Evolutionary conservation across 2,329 filamentous ascomycete genomes (phyloP).

Genomic region (Exophiala phaeomuriformis): DNA sequence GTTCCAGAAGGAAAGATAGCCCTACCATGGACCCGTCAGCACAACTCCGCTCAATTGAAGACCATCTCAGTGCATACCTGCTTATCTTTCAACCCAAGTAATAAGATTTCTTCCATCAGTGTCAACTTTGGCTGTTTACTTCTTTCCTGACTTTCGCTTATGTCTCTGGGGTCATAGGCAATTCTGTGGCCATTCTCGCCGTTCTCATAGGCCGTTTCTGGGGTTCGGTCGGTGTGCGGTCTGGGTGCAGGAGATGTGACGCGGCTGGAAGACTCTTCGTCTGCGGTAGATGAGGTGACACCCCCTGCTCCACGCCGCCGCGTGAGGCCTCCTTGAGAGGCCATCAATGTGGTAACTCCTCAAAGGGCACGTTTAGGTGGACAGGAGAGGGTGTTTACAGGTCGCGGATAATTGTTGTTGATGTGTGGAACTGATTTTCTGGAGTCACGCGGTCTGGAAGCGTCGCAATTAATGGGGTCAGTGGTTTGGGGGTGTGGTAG

Average conservation of each 20-base stretch:
- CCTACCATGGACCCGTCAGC: slow-evolving; percentile 46
- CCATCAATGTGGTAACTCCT: slow-evolving; percentile 40
- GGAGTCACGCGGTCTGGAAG: neutral
- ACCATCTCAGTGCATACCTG: slow-evolving; percentile 56
- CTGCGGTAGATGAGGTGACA: slow-evolving; percentile 40
- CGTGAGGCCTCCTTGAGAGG: slow-evolving; percentile 63
- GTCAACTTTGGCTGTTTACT: slow-evolving; percentile 98
- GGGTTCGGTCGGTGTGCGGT: slow-evolving; percentile 49
- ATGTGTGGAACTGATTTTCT: slow-evolving; percentile 10
- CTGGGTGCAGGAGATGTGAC: slow-evolving; percentile 58
- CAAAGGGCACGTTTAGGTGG: neutral
- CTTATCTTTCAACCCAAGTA: slow-evolving; percentile 96
- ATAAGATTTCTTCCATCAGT: slow-evolving; percentile 94
- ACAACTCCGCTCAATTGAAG: neutral
- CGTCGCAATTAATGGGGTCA: neutral
- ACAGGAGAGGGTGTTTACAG: neutral
- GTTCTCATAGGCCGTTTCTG: slow-evolving; percentile 74
- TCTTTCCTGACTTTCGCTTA: slow-evolving; percentile 91
- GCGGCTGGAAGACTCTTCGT: slow-evolving; percentile 57
- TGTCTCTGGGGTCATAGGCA: slow-evolving; percentile 92
- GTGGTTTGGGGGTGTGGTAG: neutral
- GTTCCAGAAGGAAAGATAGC: slow-evolving; percentile 99
- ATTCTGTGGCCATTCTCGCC: slow-evolving; percentile 97
- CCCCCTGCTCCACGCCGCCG: slow-evolving; percentile 60
- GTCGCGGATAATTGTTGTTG: neutral